Base-by-base conservation (phyloP, 176 grass and related monocot species). In the Rhipidocladum racemiflorum region DNA sequence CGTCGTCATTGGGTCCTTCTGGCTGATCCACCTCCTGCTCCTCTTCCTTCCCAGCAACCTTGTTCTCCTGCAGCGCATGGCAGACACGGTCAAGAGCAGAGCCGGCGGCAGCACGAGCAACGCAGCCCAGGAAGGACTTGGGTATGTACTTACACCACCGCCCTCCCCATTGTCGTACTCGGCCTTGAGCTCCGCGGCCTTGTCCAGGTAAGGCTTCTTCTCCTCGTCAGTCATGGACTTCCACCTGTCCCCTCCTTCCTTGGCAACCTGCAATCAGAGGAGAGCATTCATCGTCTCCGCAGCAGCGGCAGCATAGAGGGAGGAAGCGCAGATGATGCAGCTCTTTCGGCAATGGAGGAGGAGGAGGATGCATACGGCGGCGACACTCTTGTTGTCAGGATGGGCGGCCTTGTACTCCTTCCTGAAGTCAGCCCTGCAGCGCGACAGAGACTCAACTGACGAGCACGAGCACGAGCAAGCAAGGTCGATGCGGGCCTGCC, bases 221-320 rank as follows among this genome's bases (percentile, higher is more conserved):
- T 98, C 96, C 91, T 98, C 83, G 0, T 95, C 96, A 0, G 89
- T 91, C 86, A 95, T 86, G 39, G 90, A 90, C 3, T 55, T 95
- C 92, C 96, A 99, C 79, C 28, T 95, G 68, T 91, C 89, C n/a
- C 96, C 92, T 70, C 68, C 96, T 82, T 93, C 91, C 82, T 99
- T 99, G 10, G 73, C 49, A 49, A 87, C 94, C 94, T 92, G 79
- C 16, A 76, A 25, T 54, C 50, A 21, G 50, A 54, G 17, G 18
- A 20, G 6, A 53, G 49, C 49, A 53, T 53, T 3, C 49, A 7
- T 8, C 2, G 49, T 20, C 49, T 21, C 21, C 21, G 50, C 18
- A 9, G 50, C 50, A 8, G 2, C 50, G 9, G 50, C 0, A 3
- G 51, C n/a, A n/a, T 9, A 55, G 7, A n/a, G 51, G 51, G n/a